Conservation (phyloP, 768 basidiomycete species). For the Termitomyces sp. region DNA sequence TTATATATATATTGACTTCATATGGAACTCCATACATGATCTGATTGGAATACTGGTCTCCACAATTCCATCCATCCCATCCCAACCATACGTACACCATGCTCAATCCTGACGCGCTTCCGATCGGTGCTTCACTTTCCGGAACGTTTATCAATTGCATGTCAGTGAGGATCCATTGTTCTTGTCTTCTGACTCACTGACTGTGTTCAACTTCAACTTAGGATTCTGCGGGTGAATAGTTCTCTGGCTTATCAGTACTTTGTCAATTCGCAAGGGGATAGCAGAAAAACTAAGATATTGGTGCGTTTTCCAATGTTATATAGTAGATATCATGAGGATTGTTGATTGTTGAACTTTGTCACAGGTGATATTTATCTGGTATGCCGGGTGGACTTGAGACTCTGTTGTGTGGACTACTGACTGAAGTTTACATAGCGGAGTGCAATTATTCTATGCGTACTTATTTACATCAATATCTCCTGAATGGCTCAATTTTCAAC, state of each 20-base stretch:
- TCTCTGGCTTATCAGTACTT: neutral
- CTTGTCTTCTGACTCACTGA: neutral
- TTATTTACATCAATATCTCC: neutral
- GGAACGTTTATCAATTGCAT: neutral
- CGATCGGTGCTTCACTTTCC: neutral
- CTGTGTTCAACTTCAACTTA: neutral
- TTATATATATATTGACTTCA: no score
- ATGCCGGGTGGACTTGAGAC: neutral
- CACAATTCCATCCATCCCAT: no score
- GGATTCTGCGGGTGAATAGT: neutral
- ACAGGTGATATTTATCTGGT: neutral
- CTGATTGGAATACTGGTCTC: no score
- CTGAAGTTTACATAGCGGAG: neutral
- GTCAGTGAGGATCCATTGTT: neutral
- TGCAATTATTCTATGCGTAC: neutral
- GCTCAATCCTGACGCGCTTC: neutral
- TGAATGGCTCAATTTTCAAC: neutral
- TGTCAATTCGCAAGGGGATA: neutral
- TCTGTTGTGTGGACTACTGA: neutral
- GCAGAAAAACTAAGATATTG: neutral
- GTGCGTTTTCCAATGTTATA: no score
- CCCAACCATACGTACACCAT: no score
- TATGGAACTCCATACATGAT: no score
- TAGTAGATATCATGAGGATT: no score
- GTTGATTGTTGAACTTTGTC: no score